Base-by-base conservation (phyloP, 2,329 filamentous ascomycete species). In the Setomelanomma holmii region DNA sequence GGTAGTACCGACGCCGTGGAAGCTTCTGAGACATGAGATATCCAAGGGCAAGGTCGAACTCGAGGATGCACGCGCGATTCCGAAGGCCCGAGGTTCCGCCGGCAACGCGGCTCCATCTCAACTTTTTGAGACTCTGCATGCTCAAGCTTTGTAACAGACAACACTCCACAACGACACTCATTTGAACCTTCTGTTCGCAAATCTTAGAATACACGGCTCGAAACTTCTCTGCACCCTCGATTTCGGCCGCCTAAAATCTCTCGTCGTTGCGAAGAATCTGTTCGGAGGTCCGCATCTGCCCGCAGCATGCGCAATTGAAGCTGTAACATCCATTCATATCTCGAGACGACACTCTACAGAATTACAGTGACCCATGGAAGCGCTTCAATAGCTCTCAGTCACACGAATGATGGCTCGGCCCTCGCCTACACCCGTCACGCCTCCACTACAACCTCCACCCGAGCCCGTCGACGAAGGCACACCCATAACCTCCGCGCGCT, bases 401-500 rank as follows among this genome's bases (percentile, higher is more conserved):
- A 34, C 53, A 40, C 56, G 61, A 53, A 68, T 56, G 40, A 68
- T 70, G 64, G 51, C 56, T 44, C 42, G 55, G 34, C 53, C 70
- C 6, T 46, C 68, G n/a, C 23, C 63, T 40, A 48, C 60, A 24
- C 57, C 64, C 14, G 51, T 43, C 51, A 62, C 56, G 14, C 19
- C 67, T 46, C 50, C 60, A 49, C 27, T 55, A 30, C 60, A 23
- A 23, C 49, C 66, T 22, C 51, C 58, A 30, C 51, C 61, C 27
- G 60, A 66, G 45, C 41, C 57, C 35, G 42, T 58, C 36, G 64
- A 65, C 55, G 58, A 69, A 46, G 63, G 60, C 55, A 70, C 69
- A n/a, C 64, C 70, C 33, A 52, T 75, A 42, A 70, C 79, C 44
- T 79, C 79, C 14, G 69, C 75, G 43, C 83, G 85, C 66, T 83